phyloP scores from a whole-genome alignment of 352 stramenopile species.

The Pythium brachiatum region DNA sequence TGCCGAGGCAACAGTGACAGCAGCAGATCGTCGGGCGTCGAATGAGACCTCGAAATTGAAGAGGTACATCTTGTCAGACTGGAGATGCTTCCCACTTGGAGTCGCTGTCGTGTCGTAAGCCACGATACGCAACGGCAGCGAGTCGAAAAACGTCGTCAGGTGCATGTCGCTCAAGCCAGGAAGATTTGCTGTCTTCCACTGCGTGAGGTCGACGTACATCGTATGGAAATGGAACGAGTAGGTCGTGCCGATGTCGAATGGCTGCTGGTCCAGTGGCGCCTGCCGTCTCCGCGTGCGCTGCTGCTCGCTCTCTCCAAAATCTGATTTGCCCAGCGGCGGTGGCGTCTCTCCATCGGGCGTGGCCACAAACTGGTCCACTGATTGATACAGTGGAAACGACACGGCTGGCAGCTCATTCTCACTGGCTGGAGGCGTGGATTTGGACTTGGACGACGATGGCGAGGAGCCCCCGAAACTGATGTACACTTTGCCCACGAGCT shows the following conservation, averaged over 20 bases:
- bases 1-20: not conserved
- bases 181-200: slow-evolving; percentile 81
- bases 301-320: slow-evolving; percentile 68
- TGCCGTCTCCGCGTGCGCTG: slow-evolving; percentile 36
- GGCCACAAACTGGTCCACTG: slow-evolving; percentile 75
- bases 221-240: slow-evolving; percentile 91
- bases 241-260: slow-evolving; percentile 55
- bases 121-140: slow-evolving; percentile 63
- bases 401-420: slow-evolving; percentile 49
- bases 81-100: slow-evolving; percentile 37
- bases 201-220: slow-evolving; percentile 82
- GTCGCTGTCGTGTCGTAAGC: slow-evolving; percentile 50
- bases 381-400: slow-evolving; percentile 77
- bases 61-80: slow-evolving; percentile 68
- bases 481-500: slow-evolving; percentile 60
- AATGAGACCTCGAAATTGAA: slow-evolving; percentile 81
- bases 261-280: slow-evolving; percentile 49
- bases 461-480: slow-evolving; percentile 61
- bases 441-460: not conserved
- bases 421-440: not conserved
- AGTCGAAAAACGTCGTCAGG: slow-evolving; percentile 78
- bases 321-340: slow-evolving; percentile 43
- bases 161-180: slow-evolving; percentile 72
- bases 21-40: slow-evolving; percentile 14
- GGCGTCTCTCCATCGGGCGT: slow-evolving; percentile 53